These are phyloP conservation scores for Vitis riparia DNA, from an alignment of 164 flowering plant genomes.

Conservation along the genomic window DNA sequence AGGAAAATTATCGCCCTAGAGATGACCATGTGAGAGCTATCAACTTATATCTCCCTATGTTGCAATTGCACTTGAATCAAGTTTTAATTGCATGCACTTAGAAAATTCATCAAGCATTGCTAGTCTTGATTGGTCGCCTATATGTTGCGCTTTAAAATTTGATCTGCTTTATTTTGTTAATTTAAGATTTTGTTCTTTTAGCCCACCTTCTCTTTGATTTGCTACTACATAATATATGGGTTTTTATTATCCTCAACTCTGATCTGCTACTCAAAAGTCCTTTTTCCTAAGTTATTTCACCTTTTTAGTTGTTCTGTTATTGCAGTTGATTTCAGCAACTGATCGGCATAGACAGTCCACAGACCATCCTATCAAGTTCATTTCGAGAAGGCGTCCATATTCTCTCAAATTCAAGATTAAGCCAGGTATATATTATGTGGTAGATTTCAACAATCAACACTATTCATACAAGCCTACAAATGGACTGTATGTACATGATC, in stretches of 20 bases:
- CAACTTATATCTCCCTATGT: too few species aligned
- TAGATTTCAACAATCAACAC: neutral
- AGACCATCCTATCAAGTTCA: conserved; percentile 93
- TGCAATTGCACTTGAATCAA: too few species aligned
- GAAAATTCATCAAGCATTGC: too few species aligned
- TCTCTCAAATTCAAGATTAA: conserved; percentile 86
- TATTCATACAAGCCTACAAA: too few species aligned
- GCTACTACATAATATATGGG: neutral
- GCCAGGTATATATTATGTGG: conserved; percentile 51
- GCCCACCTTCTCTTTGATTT: neutral
- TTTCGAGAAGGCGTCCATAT: conserved; percentile 67
- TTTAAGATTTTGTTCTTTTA: neutral
- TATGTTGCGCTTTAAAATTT: too few species aligned
- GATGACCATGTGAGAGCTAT: too few species aligned
- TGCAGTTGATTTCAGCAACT: conserved; percentile 88
- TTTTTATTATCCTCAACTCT: neutral
- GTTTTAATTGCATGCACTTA: too few species aligned
- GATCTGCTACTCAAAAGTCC: neutral
- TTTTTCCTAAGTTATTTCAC: neutral
- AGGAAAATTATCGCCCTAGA: too few species aligned
- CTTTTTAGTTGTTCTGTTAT: conserved; percentile 2
- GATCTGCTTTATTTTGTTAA: too few species aligned
- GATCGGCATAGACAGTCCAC: conserved; percentile 86
- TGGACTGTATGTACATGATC: too few species aligned
- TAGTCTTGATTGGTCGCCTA: too few species aligned